Percentiles rank a stretch among this genome's conserved stretches.
These are phyloP conservation scores for Prunus armeniaca DNA, from an alignment of 306 rosid genomes.

Conservation along the genomic window DNA sequence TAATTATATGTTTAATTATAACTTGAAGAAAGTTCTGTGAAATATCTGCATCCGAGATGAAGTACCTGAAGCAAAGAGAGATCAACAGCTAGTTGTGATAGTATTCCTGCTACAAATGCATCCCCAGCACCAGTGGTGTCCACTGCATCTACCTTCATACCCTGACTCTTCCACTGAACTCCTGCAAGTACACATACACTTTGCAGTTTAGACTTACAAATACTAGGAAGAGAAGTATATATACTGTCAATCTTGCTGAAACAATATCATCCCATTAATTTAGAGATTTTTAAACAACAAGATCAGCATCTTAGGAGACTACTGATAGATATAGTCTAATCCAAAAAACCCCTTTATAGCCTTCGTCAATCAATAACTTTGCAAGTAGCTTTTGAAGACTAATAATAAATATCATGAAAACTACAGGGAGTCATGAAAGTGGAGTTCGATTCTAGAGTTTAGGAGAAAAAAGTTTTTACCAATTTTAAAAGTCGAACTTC, in stretches of 20 bases:
- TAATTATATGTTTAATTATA: not conserved
- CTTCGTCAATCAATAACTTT: not conserved
- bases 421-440: not conserved
- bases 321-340: not conserved
- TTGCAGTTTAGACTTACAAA: conserved; percentile 6
- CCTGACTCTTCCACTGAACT: conserved; percentile 79
- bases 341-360: not conserved
- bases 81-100: conserved; percentile 73
- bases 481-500: too few relatives aligned
- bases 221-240: conserved; percentile 4
- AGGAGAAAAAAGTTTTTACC: too few relatives aligned
- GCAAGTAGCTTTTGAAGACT: not conserved
- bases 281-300: not conserved
- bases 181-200: conserved; percentile 45
- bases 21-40: not conserved
- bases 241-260: conserved; percentile 7
- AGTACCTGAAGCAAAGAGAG: conserved; percentile 81
- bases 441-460: not conserved
- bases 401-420: not conserved
- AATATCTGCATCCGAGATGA: not conserved
- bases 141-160: conserved; percentile 80
- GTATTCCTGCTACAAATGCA: conserved; percentile 94
- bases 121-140: conserved; percentile 99
- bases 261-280: not conserved
- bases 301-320: not conserved